Evolutionary conservation across 768 basidiomycete genomes (phyloP), one percentile per base, ranked within the genome.

Genomic region (Lentinula boryana): DNA sequence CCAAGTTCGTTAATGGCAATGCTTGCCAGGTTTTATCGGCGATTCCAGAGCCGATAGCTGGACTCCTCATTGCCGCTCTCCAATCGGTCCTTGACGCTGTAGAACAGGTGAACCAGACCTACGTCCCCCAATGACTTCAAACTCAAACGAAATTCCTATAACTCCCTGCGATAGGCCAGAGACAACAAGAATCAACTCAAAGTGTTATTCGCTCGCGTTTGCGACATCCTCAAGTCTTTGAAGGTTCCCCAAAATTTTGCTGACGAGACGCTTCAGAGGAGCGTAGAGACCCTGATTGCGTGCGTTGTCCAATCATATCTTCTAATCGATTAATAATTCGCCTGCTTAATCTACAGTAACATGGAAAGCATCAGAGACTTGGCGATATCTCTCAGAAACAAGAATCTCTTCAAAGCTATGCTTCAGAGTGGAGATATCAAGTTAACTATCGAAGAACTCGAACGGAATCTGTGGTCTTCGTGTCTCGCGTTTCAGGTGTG

Each of bases 151-250:
- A 23, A 8, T 23, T 6, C 8, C 13, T 10, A 4, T 56, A 43
- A 13, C 36, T 13, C 7, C 41, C 5, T 36, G 2, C 13, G 10
- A 5, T 15, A 56, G 55, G 55, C 55, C 27, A 16, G 23, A 31
- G 55, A 56, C 27, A 56, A 56, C 55, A 43, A 56, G 40, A 56
- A 56, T 23, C 55, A 56, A 31, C 40, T 56, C 2, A 56, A 56
- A 40, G 36, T 56, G 5, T 12, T 56, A 5, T 56, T 56, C 55
- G 8, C 36, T 31, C 55, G 55, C 16, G 27, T 21, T 2, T 56
- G 55, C 40, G 55, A 56, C 27, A 56, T 56, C 7, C 40, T 56
- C 9, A 31, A 23, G 16, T 41, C 55, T 32, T 15, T 56, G 36
- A 56, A 43, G 18, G 55, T 56, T 16, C 55, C 55, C 3, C 55